Evolutionary conservation across 1,284 basidiomycete species (phyloP).

Genomic region (Cutaneotrichosporon sp.): DNA sequence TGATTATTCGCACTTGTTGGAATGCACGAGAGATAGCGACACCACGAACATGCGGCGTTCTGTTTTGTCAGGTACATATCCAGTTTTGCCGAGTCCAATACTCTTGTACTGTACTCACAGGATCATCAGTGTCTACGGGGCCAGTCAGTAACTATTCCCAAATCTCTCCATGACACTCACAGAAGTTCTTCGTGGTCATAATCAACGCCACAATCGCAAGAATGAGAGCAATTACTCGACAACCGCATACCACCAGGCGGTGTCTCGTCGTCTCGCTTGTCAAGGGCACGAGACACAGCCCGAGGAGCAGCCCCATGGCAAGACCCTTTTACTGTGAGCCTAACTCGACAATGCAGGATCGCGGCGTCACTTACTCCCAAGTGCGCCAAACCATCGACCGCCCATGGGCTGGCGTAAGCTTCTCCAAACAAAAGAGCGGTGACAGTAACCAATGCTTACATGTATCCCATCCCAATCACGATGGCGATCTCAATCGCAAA

Average conservation of each 20-base stretch:
- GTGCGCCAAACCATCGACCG: slow-evolving; percentile 49
- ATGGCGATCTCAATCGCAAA: slow-evolving; percentile 78
- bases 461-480: slow-evolving; percentile 79
- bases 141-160: slow-evolving; percentile 3
- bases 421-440: background rate
- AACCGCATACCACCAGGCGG: slow-evolving; percentile 64
- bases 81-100: background rate
- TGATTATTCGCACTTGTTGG: slow-evolving; percentile 70
- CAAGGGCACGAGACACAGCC: slow-evolving; percentile 78
- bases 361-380: slow-evolving; percentile 39
- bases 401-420: slow-evolving; percentile 29
- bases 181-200: slow-evolving; percentile 80
- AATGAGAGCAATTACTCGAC: slow-evolving; percentile 67
- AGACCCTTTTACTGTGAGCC: slow-evolving; percentile 25
- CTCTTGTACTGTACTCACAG: slow-evolving; percentile 28
- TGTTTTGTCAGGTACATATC: slow-evolving; percentile 1
- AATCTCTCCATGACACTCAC: slow-evolving; percentile 24
- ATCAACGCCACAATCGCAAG: slow-evolving; percentile 74
- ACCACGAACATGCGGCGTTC: slow-evolving; percentile 72
- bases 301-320: slow-evolving; percentile 70
- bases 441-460: slow-evolving; percentile 50
- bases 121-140: slow-evolving; percentile 31
- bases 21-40: slow-evolving; percentile 82
- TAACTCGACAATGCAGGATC: slow-evolving; percentile 11
- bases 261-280: slow-evolving; percentile 72